Evolutionary conservation across 2,329 filamentous ascomycete species (phyloP).

Genomic region (Lanzia echinophila): DNA sequence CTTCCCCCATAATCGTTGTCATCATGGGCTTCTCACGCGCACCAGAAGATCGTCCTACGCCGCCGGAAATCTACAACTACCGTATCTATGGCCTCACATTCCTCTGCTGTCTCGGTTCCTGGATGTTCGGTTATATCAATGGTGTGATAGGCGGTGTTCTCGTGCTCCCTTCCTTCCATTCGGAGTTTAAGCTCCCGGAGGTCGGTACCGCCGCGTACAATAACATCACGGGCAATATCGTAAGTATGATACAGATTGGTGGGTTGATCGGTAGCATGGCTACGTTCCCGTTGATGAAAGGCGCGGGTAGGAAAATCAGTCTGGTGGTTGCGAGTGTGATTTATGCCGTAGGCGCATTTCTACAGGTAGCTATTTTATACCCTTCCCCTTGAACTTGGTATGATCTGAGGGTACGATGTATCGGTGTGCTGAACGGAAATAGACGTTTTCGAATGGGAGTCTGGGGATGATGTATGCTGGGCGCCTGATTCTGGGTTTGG

Average conservation of each 20-base stretch:
- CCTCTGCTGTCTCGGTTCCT: conserved; percentile 17
- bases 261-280: conserved; percentile 18
- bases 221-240: conserved; percentile 21
- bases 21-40: conserved; percentile 19
- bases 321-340: conserved; percentile 11
- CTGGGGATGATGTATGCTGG: conserved; percentile 23
- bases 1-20: background rate
- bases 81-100: conserved; percentile 20
- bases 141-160: conserved; percentile 22
- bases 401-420: background rate
- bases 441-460: conserved; percentile 20
- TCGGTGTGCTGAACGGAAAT: background rate
- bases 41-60: conserved; percentile 20
- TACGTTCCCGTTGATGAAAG: conserved; percentile 19
- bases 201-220: conserved; percentile 16
- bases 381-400: background rate
- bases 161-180: conserved; percentile 19
- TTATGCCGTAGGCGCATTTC: conserved; percentile 15
- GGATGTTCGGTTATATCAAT: conserved; percentile 25
- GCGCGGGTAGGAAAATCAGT: conserved; percentile 14
- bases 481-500: conserved; percentile 21
- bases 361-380: conserved; percentile 15
- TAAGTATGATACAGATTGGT: conserved; percentile 23
- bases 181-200: conserved; percentile 20
- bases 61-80: conserved; percentile 19